These are phyloP conservation scores for Morella rubra DNA, from an alignment of 306 rosid genomes.

Conservation along the genomic window DNA sequence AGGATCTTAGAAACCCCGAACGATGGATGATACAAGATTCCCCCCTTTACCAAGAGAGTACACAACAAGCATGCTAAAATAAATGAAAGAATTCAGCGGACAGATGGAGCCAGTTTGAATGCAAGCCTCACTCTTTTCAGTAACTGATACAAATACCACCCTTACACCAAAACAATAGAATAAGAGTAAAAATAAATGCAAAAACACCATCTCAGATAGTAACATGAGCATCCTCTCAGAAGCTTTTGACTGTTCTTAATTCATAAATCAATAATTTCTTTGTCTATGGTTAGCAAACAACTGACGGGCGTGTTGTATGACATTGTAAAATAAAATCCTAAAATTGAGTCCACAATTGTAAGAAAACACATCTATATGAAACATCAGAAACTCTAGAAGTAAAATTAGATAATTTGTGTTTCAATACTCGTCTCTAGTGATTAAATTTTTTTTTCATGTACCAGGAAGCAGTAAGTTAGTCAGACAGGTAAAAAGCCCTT, in stretches of 20 bases:
- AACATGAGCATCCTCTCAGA: neutral
- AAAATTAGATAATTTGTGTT: too few species aligned
- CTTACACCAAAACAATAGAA: neutral
- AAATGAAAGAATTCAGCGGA: neutral
- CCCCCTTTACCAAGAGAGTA: neutral
- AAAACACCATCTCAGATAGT: neutral
- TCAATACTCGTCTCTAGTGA: too few species aligned
- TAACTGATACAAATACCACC: neutral
- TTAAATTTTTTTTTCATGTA: too few species aligned
- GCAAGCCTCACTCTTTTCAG: neutral
- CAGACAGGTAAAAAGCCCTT: slow-evolving; percentile 6
- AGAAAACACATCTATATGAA: too few species aligned
- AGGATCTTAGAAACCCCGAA: neutral
- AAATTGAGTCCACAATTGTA: too few species aligned
- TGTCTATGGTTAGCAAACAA: neutral
- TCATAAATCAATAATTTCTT: neutral
- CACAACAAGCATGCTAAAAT: neutral
- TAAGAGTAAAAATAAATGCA: too few species aligned
- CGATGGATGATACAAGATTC: neutral
- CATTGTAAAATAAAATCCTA: too few species aligned
- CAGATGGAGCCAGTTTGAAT: neutral
- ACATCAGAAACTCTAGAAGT: too few species aligned
- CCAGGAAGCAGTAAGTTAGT: too few species aligned
- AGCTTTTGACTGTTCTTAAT: neutral
- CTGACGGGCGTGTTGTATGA: too few species aligned